Evolutionary conservation across 495 filamentous ascomycete species (phyloP).

Genomic region (Schizothecium vesticola): DNA sequence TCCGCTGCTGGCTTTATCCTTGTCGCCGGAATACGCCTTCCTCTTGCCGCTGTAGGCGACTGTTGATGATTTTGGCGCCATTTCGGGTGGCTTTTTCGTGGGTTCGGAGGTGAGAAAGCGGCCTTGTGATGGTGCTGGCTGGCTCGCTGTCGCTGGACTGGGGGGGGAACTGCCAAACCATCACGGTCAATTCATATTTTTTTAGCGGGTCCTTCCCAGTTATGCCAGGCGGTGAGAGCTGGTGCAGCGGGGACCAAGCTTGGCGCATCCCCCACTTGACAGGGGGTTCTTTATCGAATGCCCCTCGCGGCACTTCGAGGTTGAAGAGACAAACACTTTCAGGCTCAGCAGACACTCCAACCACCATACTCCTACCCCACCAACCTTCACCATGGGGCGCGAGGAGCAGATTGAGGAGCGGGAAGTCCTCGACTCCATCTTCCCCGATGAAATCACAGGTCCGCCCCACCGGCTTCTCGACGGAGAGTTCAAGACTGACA

Average conservation of each 20-base stretch:
- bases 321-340: not conserved
- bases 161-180: constrained; percentile 5
- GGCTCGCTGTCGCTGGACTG: not conserved
- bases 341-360: not conserved
- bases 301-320: not conserved
- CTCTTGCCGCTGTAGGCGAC: constrained; percentile 31
- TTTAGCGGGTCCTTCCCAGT: constrained; percentile 18
- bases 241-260: not conserved
- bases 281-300: not conserved
- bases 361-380: not conserved
- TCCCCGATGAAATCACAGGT: constrained; percentile 96
- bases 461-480: constrained; percentile 2
- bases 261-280: not conserved
- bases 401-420: constrained; percentile 96
- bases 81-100: not conserved
- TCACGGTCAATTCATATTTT: constrained; percentile 16
- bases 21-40: constrained; percentile 35
- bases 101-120: not conserved
- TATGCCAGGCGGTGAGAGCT: constrained; percentile 37
- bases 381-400: constrained; percentile 61
- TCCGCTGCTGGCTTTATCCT: constrained; percentile 33
- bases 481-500: not conserved
- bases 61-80: constrained; percentile 23
- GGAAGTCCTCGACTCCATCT: constrained; percentile 96
- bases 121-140: not conserved